Base-by-base conservation (phyloP, 331 rosid genomes). In the Rosa hybrid region DNA sequence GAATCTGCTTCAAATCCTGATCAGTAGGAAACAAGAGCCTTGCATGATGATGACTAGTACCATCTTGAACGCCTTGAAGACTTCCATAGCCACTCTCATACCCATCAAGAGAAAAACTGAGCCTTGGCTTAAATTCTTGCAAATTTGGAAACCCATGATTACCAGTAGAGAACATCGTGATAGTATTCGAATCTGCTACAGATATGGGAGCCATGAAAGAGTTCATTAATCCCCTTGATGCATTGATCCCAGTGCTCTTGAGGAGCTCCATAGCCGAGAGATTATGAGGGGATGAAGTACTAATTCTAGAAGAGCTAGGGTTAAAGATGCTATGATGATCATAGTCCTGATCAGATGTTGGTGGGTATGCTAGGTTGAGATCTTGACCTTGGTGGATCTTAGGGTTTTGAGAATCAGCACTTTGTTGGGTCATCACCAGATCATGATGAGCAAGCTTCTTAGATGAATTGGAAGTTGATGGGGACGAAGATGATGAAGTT, bases 381-480 rank as follows among this genome's bases (percentile, higher is more conserved):
- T 94, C 98, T 80, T 94, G 97, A 11, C 91, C 97, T 74, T 90
- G 97, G 45, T 90, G 94, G 84, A 84, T 86, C 89, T 89, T 91
- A 45, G 95, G 94, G 90, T 89, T 90, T 80, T 88, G 94, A 83
- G 90, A 84, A 68, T 90, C 81, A 41, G 6, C 23, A 2, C 21
- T 8, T 23, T 79, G 74, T 21, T 76, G 41, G 20, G 84, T 51
- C 12, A 87, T 7, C 83, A 46, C 68, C 85, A 41, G 79, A 17
- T 67, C 89, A 77, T 48, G 73, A 74, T 84, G 85, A 59, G 85
- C 79, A 65, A 82, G 70, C 76, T 90, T 91, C 79, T 86, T 90
- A 12, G 87, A 50, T 72, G 89, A 45, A 48, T 39, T 39, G 14
- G 85, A 21, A 3, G 83, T 9, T 12, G 84, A n/a, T 4, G 85